Conservation (phyloP, 202 grass and related monocot genomes). For the Setaria italica region DNA sequence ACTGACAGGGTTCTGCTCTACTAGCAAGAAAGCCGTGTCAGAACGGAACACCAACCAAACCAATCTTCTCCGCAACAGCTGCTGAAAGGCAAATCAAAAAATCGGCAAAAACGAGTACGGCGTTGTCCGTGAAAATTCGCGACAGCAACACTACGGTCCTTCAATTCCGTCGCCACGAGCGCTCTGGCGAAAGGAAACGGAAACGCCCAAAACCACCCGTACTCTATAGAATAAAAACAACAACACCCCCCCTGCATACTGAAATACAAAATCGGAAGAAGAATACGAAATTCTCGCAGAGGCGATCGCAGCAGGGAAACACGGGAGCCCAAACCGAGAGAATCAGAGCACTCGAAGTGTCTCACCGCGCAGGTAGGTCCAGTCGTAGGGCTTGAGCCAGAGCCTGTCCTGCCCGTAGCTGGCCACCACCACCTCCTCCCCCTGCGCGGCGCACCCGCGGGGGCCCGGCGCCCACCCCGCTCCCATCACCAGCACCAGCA, state of each 20-base stretch:
- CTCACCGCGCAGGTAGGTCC: conserved; percentile 89
- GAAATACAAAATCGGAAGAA: background rate
- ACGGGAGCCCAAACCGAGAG: background rate
- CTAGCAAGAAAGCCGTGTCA: background rate
- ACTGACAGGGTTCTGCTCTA: background rate
- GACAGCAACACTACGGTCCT: background rate
- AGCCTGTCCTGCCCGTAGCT: conserved; percentile 71
- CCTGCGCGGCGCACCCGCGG: background rate
- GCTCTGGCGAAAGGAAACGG: background rate
- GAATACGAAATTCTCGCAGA: background rate
- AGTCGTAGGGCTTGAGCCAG: conserved; percentile 81
- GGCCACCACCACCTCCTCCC: conserved; percentile 52
- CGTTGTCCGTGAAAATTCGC: background rate
- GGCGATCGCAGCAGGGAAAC: background rate
- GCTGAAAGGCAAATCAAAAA: background rate
- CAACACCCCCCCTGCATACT: background rate
- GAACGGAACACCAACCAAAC: background rate
- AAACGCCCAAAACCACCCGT: background rate
- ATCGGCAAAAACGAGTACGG: background rate
- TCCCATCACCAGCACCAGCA: conserved; percentile 9
- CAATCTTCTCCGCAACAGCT: background rate
- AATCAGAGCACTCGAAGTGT: background rate
- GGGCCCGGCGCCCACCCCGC: background rate
- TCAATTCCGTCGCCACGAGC: background rate
- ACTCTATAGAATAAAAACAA: too few relatives aligned